Conservation (phyloP, 805 yeast species). For the Tetrapisispora arboricola region DNA sequence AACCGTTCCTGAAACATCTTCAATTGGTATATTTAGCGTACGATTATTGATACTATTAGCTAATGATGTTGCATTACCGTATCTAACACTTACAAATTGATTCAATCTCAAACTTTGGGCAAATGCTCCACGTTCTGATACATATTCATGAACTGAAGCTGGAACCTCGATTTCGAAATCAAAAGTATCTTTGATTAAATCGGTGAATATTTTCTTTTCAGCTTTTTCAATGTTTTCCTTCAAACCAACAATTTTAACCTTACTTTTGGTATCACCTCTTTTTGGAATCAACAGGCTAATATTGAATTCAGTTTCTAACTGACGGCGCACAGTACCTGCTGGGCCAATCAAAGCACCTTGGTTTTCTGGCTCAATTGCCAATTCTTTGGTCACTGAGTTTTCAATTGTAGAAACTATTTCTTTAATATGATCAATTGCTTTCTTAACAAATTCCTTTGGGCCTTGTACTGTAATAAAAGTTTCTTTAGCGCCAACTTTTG, state of each 20-base stretch:
- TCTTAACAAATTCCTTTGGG: constrained; percentile 60
- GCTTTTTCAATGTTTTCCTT: constrained; percentile 58
- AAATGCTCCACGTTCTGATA: constrained; percentile 58
- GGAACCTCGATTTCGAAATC: constrained; percentile 49
- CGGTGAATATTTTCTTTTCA: constrained; percentile 44
- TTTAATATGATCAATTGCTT: constrained; percentile 51
- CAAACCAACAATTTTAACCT: constrained; percentile 50
- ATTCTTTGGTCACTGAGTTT: constrained; percentile 40
- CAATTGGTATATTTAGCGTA: constrained; percentile 38
- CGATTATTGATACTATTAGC: constrained; percentile 41
- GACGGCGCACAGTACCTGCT: constrained; percentile 63
- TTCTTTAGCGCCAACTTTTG: constrained; percentile 55
- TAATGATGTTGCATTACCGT: constrained; percentile 39
- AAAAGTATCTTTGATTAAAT: constrained; percentile 49
- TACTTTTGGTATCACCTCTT: constrained; percentile 39
- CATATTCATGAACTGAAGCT: constrained; percentile 44
- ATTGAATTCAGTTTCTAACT: constrained; percentile 56
- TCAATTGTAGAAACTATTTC: constrained; percentile 56
- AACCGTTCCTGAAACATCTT: constrained; percentile 29
- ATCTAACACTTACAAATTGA: constrained; percentile 47
- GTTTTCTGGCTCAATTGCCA: constrained; percentile 57
- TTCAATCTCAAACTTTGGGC: constrained; percentile 44
- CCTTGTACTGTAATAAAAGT: constrained; percentile 58
- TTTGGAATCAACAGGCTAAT: constrained; percentile 62
- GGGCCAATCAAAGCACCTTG: constrained; percentile 75